A percentile compares a stretch with the other conserved stretches of the same genome.
These are phyloP conservation scores for Mollisia scopiformis DNA, from an alignment of 2,329 filamentous ascomycete species.

Conservation along the genomic window DNA sequence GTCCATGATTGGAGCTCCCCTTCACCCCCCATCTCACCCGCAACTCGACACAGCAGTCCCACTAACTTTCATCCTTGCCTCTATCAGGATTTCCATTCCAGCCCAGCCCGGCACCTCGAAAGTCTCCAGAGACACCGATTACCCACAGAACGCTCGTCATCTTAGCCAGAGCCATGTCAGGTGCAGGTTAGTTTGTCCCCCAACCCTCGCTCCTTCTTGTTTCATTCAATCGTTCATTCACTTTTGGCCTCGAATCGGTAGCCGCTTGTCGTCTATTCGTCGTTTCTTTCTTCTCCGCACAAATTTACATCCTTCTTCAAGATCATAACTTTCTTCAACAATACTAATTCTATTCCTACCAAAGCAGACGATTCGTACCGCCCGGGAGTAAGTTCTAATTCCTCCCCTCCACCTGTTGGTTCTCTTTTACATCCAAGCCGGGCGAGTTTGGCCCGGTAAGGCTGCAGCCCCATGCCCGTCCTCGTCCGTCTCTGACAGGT, in stretches of 20 bases:
- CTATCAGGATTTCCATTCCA: constrained; percentile 16
- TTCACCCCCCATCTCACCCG: constrained; percentile 11
- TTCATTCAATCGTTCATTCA: constrained; percentile 16
- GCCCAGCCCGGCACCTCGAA: constrained; percentile 4
- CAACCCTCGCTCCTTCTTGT: constrained; percentile 7
- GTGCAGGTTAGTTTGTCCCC: constrained; percentile 26
- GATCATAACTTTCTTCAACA: neutral
- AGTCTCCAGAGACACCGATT: constrained; percentile 10
- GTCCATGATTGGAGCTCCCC: constrained; percentile 3
- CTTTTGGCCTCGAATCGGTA: neutral
- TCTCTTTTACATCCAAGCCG: neutral
- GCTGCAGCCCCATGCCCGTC: constrained; percentile 18
- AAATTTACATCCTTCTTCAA: neutral
- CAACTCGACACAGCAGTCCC: constrained; percentile 13
- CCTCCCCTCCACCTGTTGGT: neutral
- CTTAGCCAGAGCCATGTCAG: constrained; percentile 24
- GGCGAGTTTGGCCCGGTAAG: constrained; percentile 10
- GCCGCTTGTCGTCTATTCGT: neutral
- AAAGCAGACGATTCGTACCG: constrained; percentile 26
- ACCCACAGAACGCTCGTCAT: constrained; percentile 10
- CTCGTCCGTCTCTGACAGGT: constrained; percentile 12
- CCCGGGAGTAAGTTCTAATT: constrained; percentile 23
- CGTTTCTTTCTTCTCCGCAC: neutral
- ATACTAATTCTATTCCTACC: constrained; percentile 18
- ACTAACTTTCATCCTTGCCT: constrained; percentile 23